Conservation (phyloP, 257 asterid species). For the Nicotiana tabacum region DNA sequence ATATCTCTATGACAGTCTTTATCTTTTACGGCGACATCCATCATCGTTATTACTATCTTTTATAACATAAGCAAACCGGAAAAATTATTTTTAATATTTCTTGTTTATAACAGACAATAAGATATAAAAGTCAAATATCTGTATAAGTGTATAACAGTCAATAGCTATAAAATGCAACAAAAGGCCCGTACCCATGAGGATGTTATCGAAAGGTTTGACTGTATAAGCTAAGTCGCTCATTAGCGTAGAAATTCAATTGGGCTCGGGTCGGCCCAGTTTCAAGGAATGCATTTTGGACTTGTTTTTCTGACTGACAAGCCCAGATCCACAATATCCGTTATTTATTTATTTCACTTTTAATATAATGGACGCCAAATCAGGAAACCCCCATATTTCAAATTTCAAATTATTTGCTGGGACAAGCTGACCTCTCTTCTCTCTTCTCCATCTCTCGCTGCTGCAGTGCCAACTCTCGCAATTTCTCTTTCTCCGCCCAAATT, state of each 20-base stretch:
- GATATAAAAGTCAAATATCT: too few relatives aligned
- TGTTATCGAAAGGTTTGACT: too few relatives aligned
- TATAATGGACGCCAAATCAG: background rate
- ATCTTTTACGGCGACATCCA: too few relatives aligned
- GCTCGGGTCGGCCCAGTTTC: background rate
- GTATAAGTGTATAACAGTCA: too few relatives aligned
- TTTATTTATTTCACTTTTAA: background rate
- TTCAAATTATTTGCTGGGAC: background rate
- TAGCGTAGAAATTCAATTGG: background rate
- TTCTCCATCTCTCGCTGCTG: background rate
- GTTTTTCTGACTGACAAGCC: background rate
- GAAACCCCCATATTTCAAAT: background rate
- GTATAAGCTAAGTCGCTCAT: too few relatives aligned
- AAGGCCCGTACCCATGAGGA: too few relatives aligned
- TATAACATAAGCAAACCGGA: too few relatives aligned
- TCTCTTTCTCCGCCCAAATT: background rate
- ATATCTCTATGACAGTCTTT: too few relatives aligned
- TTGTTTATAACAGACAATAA: too few relatives aligned
- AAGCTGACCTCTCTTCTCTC: background rate
- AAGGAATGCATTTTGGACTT: background rate
- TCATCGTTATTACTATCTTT: too few relatives aligned
- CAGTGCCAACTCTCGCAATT: background rate
- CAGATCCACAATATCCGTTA: background rate
- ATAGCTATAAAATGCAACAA: too few relatives aligned
- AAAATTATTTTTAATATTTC: too few relatives aligned